Percentiles rank a stretch among this genome's conserved stretches.
phyloP scores from a whole-genome alignment of 2,329 filamentous ascomycete genomes.

The Cladosporium cucumerinum region DNA sequence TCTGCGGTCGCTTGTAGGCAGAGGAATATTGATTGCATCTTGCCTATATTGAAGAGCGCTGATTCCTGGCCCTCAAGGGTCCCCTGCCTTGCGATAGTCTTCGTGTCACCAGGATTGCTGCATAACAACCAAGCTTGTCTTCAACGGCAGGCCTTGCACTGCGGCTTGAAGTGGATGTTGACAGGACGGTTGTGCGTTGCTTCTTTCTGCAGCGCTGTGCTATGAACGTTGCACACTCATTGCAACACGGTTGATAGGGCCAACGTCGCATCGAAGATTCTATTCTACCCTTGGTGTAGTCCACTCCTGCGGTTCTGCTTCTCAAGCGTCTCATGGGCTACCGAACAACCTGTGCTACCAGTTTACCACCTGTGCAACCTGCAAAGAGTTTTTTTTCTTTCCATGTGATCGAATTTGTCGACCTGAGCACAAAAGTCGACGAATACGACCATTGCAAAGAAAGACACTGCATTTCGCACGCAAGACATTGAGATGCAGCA shows the following conservation, averaged over 20 bases:
- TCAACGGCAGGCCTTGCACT: slow-evolving; percentile 7
- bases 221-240: slow-evolving; percentile 1
- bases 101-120: neutral
- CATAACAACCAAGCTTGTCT: neutral
- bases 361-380: neutral
- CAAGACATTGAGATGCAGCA: slow-evolving; percentile 6
- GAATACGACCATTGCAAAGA: neutral
- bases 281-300: neutral
- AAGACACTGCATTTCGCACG: neutral
- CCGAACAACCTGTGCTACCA: neutral
- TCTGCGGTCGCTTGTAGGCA: slow-evolving; percentile 4
- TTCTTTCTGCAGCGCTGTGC: neutral
- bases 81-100: neutral
- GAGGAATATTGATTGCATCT: slow-evolving; percentile 8
- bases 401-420: neutral
- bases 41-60: neutral
- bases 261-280: slow-evolving; percentile 7
- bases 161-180: neutral
- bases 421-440: neutral
- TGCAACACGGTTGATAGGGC: neutral
- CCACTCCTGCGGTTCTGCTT: neutral
- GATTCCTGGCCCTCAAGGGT: neutral
- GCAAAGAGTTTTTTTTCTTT: neutral
- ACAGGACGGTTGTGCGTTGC: slow-evolving; percentile 3
- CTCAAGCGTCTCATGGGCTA: neutral